Base-by-base conservation (phyloP, 2,329 filamentous ascomycete genomes). In the Gaeumannomyces sp. region DNA sequence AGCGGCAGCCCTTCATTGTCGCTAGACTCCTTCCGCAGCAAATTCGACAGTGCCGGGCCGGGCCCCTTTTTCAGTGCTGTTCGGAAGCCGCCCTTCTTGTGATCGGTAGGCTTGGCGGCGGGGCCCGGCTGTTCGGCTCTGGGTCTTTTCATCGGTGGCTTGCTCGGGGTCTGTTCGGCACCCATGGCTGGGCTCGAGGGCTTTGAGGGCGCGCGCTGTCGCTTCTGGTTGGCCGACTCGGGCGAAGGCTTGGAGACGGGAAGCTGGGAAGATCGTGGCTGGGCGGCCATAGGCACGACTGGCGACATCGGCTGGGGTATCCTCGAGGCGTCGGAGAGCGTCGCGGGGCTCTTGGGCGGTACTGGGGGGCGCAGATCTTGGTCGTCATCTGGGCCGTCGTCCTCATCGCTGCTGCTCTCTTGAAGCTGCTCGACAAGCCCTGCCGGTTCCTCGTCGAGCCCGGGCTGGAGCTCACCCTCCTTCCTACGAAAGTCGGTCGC, bases 41-140 rank as follows among this genome's bases (percentile, higher is more conserved):
- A 73, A 65, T 76, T 81, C 0, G 81, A 77, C 8, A 85, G 71
- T 1, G 79, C 76, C 50, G 81, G 78, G 28, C 76, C 76, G 8
- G 80, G 75, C 2, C 81, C 77, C 65, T 81, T 83, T 64, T 77
- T 83, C n/a, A 87, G 72, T 4, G 78, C 84, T 64, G 81, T 80
- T 50, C 82, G 80, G 58, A 86, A 72, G 1, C 80, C 74, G 1
- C 73, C 70, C 69, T 81, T 84, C 60, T 84, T 59, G 19, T 59
- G 62, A 22, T 35, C 29, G 14, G 33, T 27, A 16, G 59, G 31
- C 62, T 57, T 62, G 28, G 27, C 8, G 5, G 33, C 8, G 33
- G 33, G 13, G 33, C 33, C 13, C 2, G 45, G 5, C 45, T 38
- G 28, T 31, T 60, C 59, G 2, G 31, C 22, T 7, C 29, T 60